Evolutionary conservation across 805 yeast genomes (phyloP).

Genomic region (Saccharomyces eubayanus): DNA sequence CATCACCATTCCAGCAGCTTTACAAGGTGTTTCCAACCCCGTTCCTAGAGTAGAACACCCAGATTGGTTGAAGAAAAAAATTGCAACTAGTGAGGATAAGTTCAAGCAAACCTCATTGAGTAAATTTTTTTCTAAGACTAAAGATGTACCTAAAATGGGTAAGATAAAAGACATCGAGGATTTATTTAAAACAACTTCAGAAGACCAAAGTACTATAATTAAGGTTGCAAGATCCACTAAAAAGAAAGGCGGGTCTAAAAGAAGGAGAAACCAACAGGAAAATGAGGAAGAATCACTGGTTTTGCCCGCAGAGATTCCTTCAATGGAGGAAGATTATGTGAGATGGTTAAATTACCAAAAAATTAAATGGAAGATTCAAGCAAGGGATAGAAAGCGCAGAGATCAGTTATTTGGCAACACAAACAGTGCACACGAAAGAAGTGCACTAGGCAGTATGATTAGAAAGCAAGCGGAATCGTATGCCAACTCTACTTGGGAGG

Average conservation of each 20-base stretch:
- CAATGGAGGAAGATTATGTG: slow-evolving; percentile 56
- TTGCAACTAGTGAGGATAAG: slow-evolving; percentile 53
- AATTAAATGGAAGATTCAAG: slow-evolving; percentile 77
- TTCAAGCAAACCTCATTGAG: slow-evolving; percentile 62
- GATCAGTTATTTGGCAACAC: slow-evolving; percentile 69
- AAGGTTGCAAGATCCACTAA: slow-evolving; percentile 34
- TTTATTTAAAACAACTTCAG: slow-evolving; percentile 33
- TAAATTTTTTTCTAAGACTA: slow-evolving; percentile 45
- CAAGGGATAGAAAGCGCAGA: slow-evolving; percentile 63
- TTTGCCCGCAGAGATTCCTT: slow-evolving; percentile 43
- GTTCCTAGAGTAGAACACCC: slow-evolving; percentile 94
- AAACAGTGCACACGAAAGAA: slow-evolving; percentile 43
- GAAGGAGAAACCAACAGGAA: slow-evolving; percentile 28
- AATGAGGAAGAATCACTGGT: slow-evolving; percentile 41
- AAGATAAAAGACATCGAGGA: slow-evolving; percentile 69
- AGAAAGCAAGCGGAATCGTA: slow-evolving; percentile 71
- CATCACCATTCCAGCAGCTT: slow-evolving; percentile 93
- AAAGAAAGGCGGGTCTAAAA: slow-evolving; percentile 26
- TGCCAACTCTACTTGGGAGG: slow-evolving; percentile 77
- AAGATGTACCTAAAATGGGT: slow-evolving; percentile 33
- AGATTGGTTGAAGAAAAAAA: slow-evolving; percentile 72
- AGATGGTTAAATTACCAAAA: slow-evolving; percentile 70
- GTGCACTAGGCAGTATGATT: slow-evolving; percentile 60
- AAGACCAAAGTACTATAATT: slow-evolving; percentile 18
- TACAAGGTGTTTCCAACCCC: slow-evolving; percentile 80